Evolutionary conservation across 768 basidiomycete species (phyloP).

Genomic region (Lactifluus pinguis): DNA sequence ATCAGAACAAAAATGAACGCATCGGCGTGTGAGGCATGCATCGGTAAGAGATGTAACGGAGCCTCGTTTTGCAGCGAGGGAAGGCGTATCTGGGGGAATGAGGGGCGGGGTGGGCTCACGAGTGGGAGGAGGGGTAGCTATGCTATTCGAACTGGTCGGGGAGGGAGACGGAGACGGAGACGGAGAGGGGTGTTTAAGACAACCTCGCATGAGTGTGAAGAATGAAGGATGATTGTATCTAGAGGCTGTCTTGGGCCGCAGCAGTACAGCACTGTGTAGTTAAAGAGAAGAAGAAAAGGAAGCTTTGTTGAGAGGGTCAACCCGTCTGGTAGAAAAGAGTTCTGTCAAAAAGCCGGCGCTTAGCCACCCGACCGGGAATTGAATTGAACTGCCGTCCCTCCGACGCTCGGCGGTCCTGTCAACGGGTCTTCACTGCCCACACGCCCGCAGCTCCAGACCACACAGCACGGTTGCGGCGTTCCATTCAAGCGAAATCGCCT

Average conservation of each 20-base stretch:
- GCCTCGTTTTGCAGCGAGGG: background rate
- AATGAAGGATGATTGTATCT: background rate
- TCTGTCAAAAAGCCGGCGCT: background rate
- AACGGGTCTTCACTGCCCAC: too few species aligned
- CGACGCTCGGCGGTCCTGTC: background rate
- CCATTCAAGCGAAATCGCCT: too few species aligned
- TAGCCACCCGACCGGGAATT: background rate
- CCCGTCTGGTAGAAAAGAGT: background rate
- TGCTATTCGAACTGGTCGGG: background rate
- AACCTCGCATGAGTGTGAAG: conserved; percentile 14
- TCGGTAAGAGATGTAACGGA: conserved; percentile 1
- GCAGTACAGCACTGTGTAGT: background rate
- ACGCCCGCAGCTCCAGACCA: too few species aligned
- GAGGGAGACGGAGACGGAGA: background rate
- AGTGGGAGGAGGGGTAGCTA: conserved; percentile 14
- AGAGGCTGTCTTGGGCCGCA: background rate
- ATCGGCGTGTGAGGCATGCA: conserved; percentile 32
- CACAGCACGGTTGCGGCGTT: background rate
- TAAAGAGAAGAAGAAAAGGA: background rate
- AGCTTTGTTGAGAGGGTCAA: background rate
- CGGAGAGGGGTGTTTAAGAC: conserved; percentile 12
- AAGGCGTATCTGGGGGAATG: conserved; percentile 5
- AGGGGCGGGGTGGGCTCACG: conserved; percentile 13
- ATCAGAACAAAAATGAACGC: conserved; percentile 51
- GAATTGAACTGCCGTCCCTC: background rate